Base-by-base conservation (phyloP, 192 early-diverging fungal species). In the Chytriomyces sp. region DNA sequence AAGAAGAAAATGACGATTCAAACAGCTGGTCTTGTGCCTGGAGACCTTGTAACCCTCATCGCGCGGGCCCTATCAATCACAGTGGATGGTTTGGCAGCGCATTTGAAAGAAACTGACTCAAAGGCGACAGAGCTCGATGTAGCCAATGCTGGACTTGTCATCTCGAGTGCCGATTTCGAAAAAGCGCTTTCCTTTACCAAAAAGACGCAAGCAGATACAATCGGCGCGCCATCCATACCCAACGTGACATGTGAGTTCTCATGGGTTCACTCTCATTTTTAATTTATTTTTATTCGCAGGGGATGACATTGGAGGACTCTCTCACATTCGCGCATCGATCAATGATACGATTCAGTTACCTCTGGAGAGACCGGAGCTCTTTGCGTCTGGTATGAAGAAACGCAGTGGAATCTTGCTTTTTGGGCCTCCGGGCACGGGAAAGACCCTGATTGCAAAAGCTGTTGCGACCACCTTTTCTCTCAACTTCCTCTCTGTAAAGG, bases 401-500 rank as follows among this genome's bases (percentile, higher is more conserved):
- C 87, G 5, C 38, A 77, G n/a, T n/a, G 77, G 82, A 34, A 89
- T 96, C 38, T 79, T 99, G 36, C 84, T 99, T 33, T 99, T 98
- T 77, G 97, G 97, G 0, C 97, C 97, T 67, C 97, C 97, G 0
- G 97, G 97, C 17, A 99, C 97, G 0, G 98, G 98, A 52, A 99
- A 99, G 74, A 99, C 98, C 4, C 79, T 99, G 40, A 87, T 99
- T 25, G 98, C 98, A 36, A 99, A 99, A 80, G 98, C 98, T 1
- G 93, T 99, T 64, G 98, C 98, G 0, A 98, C 98, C 19, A 95
- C 93, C 2, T 96, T 97, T n/a, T n/a, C n/a, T n/a, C n/a, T n/a
- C n/a, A n/a, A n/a, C n/a, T 99, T 99, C 72, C 91, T 99, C 68
- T 95, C 93, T 28, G 95, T 98, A 64, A 99, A 99, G 81, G 98